Conservation (phyloP, 1,284 basidiomycete species). For the Tremellales sp. region DNA sequence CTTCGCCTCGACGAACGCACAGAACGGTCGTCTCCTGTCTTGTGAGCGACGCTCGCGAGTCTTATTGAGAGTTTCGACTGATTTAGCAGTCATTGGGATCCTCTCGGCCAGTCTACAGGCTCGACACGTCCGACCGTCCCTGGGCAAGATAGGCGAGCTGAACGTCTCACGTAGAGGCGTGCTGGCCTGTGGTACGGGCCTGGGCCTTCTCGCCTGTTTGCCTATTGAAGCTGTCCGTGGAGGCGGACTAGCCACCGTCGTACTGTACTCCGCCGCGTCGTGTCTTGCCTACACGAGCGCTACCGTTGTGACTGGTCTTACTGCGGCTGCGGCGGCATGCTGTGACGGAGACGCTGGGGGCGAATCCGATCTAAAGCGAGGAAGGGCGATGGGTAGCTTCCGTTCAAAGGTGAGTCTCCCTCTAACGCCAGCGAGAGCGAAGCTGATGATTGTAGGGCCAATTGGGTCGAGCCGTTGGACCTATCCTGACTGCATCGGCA, state of each 20-base stretch:
- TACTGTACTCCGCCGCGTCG: slow-evolving; percentile 69
- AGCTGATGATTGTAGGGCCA: slow-evolving; percentile 57
- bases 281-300: slow-evolving; percentile 85
- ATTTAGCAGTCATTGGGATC: slow-evolving; percentile 63
- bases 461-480: slow-evolving; percentile 81
- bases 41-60: slow-evolving; percentile 44
- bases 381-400: slow-evolving; percentile 77
- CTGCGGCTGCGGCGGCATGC: slow-evolving; percentile 76
- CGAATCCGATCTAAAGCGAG: slow-evolving; percentile 49
- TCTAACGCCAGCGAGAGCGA: neutral
- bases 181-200: slow-evolving; percentile 62
- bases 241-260: slow-evolving; percentile 14
- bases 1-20: slow-evolving; percentile 80
- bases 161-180: slow-evolving; percentile 74
- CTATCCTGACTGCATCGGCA: slow-evolving; percentile 68
- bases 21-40: slow-evolving; percentile 76
- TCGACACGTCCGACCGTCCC: slow-evolving; percentile 67
- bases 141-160: slow-evolving; percentile 65
- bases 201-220: slow-evolving; percentile 64
- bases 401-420: slow-evolving; percentile 53
- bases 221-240: slow-evolving; percentile 57
- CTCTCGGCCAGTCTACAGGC: slow-evolving; percentile 82
- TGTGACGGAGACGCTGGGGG: slow-evolving; percentile 62
- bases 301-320: slow-evolving; percentile 84
- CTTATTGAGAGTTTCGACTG: neutral